Base-by-base conservation (phyloP, 2,329 filamentous ascomycete genomes). In the Pestalotiopsis sp. region DNA sequence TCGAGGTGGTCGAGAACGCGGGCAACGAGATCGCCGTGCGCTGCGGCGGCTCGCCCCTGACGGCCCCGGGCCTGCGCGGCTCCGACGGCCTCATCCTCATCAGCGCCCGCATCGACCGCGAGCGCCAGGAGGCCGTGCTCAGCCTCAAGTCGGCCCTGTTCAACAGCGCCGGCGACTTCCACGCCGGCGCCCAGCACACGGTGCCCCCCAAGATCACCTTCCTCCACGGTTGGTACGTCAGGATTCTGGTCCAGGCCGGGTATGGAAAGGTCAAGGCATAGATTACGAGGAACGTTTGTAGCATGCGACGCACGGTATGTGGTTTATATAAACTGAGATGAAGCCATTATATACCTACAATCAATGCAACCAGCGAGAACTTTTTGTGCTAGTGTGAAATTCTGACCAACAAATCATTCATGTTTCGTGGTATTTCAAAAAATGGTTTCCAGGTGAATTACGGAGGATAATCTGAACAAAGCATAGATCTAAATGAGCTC, bases 41-140 rank as follows among this genome's bases (percentile, higher is more conserved):
- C 20, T 78, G 77, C 70, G 76, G 77, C 61, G 76, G 69, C 4
- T 78, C 77, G 31, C 76, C 76, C 9, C 17, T 76, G 62, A n/a
- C 20, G 17, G 68, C 75, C 39, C 70, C 74, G 4, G 76, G 76
- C 1, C 69, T 76, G 66, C 71, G 77, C 66, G 68, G 71, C 52
- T 77, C 76, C 41, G 77, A 79, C 61, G 76, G 76, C 6, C 72
- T 79, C 25, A 66, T 79, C 67, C 73, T 76, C 52, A 66, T 79
- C 70, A 76, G 76, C 57, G 76, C 77, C 5, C 71, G 65, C 39
- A 77, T 79, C 72, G 75, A 79, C 66, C 68, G 63, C 25, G 74
- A 76, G 41, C 71, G 74, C 49, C 72, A 77, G 63, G 69, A 73
- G 45, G 77, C 76, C 57, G 71, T 76, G 49, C 76, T 78, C 71